Evolutionary conservation across 768 basidiomycete species (phyloP), one percentile per base, ranked within the genome.

Genomic region (Tulasnella calospora): DNA sequence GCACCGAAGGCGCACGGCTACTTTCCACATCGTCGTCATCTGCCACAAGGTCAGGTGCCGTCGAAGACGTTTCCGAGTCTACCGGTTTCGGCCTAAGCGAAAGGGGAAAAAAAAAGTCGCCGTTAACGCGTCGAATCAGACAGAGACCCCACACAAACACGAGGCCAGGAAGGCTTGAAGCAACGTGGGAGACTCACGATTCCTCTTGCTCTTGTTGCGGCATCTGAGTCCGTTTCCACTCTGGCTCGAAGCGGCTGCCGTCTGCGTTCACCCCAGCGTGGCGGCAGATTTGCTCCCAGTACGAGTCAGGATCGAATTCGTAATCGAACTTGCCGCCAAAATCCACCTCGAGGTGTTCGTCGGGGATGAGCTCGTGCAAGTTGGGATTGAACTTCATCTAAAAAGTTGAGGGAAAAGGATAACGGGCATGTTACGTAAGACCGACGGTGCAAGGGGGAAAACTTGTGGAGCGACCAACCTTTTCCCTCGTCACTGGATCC

Each of bases 341-440:
- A 80, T 93, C 93, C 0, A 90, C 88, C 82, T 95, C 94, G 12
- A 96, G 88, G 77, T 96, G 94, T 5, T 88, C 88, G 9, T 84
- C 85, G 7, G 94, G 92, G 30, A 95, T 87, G 67, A 96, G 89
- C 79, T 94, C 92, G 51, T 88, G 83, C 7, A 96, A 86, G 81
- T 94, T 88, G 5, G 95, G 94, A 82, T 96, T 96, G 84, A 96
- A 96, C 33, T 92, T 90, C 91, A 96, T 94, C 92, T 94, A 80
- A 19, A 80, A 19, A 27, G 61, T 27, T 17, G 61, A 13, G 69
- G 55, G 47, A 15, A 67, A 8, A 3, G 57, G 46, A 36, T 21
- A 38, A 40, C 35, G n/a, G 21, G n/a, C 30, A 46, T 19, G 40
- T 23, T 35, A 47, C 51, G 72, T 35, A 21, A 55, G 27, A 79